Conservation (phyloP, 129 eudicot genomes). For the Tanacetum coccineum region DNA sequence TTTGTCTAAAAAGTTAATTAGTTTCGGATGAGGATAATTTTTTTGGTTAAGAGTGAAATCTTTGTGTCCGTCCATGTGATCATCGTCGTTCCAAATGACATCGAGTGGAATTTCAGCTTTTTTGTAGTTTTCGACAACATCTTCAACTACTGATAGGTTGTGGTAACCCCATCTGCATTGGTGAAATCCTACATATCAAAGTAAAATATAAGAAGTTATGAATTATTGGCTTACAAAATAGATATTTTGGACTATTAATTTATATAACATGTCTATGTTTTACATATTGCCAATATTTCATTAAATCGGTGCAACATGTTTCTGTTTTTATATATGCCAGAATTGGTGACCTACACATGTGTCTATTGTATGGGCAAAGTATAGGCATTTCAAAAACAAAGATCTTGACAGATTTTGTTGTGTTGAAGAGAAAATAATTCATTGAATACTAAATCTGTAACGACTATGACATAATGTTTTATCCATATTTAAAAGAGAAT, state of each 20-base stretch:
- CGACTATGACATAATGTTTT: too few species aligned
- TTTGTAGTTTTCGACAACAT: slow-evolving; percentile 74
- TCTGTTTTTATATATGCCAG: neutral
- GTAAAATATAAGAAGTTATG: too few species aligned
- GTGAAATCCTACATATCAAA: slow-evolving; percentile 65
- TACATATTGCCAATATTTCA: neutral
- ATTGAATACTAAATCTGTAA: too few species aligned
- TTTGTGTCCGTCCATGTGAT: slow-evolving; percentile 93
- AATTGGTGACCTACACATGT: slow-evolving; percentile 26
- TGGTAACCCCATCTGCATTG: slow-evolving; percentile 98
- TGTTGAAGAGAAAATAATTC: neutral
- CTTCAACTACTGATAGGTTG: slow-evolving; percentile 77
- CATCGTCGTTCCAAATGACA: slow-evolving; percentile 93
- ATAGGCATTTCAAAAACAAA: neutral
- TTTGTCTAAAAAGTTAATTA: slow-evolving; percentile 56
- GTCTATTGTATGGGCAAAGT: slow-evolving; percentile 28
- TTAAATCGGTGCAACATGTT: slow-evolving; percentile 25
- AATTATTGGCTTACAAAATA: too few species aligned
- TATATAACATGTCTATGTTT: slow-evolving; percentile 16
- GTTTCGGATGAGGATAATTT: slow-evolving; percentile 64
- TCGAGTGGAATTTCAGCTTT: slow-evolving; percentile 85
- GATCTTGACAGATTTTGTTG: slow-evolving; percentile 23
- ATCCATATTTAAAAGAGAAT: too few species aligned
- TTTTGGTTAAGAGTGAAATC: slow-evolving; percentile 78
- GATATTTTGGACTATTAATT: slow-evolving; percentile 4